phyloP scores from a whole-genome alignment of 2,329 filamentous ascomycete species.

The Paraconiothyrium sp. region DNA sequence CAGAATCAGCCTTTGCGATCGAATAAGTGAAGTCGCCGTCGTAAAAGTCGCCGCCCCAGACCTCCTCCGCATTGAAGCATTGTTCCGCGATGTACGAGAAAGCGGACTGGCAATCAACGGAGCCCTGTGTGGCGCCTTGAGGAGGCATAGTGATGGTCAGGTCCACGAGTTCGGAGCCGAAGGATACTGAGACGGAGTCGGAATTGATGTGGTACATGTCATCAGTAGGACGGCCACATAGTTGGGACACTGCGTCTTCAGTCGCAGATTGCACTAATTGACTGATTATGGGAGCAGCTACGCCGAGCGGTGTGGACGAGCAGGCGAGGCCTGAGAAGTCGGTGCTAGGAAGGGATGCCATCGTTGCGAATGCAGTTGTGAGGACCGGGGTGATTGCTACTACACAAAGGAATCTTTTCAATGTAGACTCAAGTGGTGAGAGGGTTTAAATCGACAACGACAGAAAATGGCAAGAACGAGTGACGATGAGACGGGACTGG shows the following conservation, averaged over 20 bases:
- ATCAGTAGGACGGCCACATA: conserved; percentile 1
- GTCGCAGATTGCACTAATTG: background rate
- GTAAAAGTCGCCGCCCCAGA: conserved; percentile 1
- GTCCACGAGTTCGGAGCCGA: background rate
- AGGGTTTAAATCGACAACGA: background rate
- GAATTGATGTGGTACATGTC: background rate
- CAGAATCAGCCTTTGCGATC: background rate
- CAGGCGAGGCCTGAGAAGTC: background rate
- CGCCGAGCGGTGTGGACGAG: background rate
- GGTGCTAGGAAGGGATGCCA: background rate
- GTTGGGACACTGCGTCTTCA: background rate
- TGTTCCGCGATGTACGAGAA: background rate
- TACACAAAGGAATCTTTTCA: background rate
- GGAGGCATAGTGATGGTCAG: background rate
- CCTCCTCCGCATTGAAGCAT: background rate
- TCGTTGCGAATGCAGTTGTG: background rate
- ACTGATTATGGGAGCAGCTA: background rate
- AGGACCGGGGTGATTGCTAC: background rate
- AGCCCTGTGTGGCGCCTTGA: background rate
- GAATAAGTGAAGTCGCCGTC: background rate
- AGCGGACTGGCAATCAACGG: background rate
- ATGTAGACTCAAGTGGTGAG: background rate
- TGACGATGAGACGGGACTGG: background rate
- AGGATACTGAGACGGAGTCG: background rate
- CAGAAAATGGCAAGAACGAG: background rate